Conservation (phyloP, 2,329 filamentous ascomycete genomes). For the Chalaropsis ovoidea region DNA sequence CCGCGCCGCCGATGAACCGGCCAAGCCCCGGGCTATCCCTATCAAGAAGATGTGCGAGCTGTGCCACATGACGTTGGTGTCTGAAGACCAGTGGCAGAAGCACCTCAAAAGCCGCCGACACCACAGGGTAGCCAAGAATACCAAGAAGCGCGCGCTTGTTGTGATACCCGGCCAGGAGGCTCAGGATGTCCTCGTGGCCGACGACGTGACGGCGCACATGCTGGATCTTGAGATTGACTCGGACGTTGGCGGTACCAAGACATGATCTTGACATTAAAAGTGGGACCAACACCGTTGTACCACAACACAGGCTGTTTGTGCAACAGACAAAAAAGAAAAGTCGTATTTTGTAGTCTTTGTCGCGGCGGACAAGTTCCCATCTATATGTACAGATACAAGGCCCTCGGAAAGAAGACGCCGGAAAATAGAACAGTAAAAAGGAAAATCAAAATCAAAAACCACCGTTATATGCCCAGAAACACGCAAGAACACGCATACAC, state of each 20-base stretch:
- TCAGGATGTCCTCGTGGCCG: constrained; percentile 7
- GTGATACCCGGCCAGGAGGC: constrained; percentile 26
- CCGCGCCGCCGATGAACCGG: constrained; percentile 30
- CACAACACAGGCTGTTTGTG: neutral
- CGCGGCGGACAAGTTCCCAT: neutral
- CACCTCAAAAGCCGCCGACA: constrained; percentile 35
- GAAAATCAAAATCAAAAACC: constrained; percentile 9
- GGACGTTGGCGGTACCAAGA: neutral
- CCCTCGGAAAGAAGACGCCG: neutral
- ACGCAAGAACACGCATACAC: constrained; percentile 9
- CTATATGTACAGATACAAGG: constrained; percentile 6
- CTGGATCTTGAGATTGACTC: neutral
- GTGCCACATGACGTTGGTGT: constrained; percentile 56
- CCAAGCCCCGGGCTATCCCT: constrained; percentile 44
- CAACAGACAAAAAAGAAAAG: neutral
- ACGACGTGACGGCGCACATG: neutral
- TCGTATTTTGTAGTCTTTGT: constrained; percentile 1
- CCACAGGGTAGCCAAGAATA: constrained; percentile 31
- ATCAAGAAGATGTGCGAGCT: constrained; percentile 57
- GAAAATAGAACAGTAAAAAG: constrained; percentile 12
- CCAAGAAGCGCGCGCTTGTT: constrained; percentile 34
- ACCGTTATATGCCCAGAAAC: constrained; percentile 3
- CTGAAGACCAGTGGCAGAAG: constrained; percentile 41
- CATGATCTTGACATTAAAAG: neutral
- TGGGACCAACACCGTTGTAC: neutral